A percentile compares a stretch with the other conserved stretches of the same genome.
These are phyloP conservation scores for Ruellia speciosa DNA, from an alignment of 305 asterid species.

Conservation along the genomic window DNA sequence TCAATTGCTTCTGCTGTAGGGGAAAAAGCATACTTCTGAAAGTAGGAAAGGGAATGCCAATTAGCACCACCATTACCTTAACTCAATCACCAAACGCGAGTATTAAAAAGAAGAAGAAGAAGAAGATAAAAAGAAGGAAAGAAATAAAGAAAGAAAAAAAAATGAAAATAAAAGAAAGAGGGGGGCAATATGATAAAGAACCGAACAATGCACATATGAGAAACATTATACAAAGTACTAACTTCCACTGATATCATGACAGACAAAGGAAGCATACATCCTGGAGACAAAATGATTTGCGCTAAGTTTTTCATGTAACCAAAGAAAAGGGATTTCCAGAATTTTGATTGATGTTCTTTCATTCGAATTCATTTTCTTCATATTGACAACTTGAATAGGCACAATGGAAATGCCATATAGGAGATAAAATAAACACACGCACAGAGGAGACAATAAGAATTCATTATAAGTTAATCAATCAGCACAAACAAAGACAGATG, in stretches of 20 bases:
- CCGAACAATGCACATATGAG: constrained; percentile 2
- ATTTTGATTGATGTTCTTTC: constrained; percentile 13
- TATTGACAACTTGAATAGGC: not conserved
- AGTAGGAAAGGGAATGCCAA: constrained; percentile 25
- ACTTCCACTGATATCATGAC: constrained; percentile 11
- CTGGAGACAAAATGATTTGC: constrained; percentile 7
- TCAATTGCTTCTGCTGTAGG: constrained; percentile 88
- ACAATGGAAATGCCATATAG: not conserved
- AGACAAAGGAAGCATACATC: constrained; percentile 13
- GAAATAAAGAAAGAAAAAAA: not conserved
- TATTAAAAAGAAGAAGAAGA: not conserved
- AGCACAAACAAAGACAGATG: not conserved
- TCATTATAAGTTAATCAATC: not conserved
- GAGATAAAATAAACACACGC: not conserved
- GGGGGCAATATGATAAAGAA: not conserved
- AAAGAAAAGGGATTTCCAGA: not conserved
- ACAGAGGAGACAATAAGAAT: not conserved
- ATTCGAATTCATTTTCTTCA: constrained; percentile 3
- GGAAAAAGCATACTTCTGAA: constrained; percentile 87
- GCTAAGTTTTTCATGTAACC: not conserved
- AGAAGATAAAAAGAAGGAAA: not conserved
- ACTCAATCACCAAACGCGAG: not conserved
- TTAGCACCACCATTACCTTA: not conserved
- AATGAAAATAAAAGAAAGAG: too few species aligned
- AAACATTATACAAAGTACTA: constrained; percentile 14